Conservation (phyloP, 129 eudicot species). For the Helichrysum umbraculigerum region DNA sequence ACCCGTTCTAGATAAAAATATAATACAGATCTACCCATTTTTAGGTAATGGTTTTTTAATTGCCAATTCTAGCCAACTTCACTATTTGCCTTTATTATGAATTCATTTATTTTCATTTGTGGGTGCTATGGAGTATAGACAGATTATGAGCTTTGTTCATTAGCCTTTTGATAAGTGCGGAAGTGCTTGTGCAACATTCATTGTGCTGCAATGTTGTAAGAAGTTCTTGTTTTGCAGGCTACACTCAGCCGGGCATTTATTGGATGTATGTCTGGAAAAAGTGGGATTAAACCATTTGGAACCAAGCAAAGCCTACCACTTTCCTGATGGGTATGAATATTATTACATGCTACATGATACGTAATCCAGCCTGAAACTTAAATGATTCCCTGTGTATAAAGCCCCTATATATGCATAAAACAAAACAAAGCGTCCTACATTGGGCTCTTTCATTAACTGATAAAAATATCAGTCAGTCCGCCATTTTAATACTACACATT, state of each 20-base stretch:
- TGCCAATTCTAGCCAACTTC: not conserved
- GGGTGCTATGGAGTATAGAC: not conserved
- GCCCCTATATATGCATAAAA: not conserved
- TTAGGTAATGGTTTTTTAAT: not conserved
- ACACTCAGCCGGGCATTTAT: conserved; percentile 92
- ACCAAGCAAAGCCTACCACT: conserved; percentile 80
- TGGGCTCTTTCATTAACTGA: too few relatives aligned
- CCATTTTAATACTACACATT: not conserved
- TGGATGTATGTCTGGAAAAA: conserved; percentile 67
- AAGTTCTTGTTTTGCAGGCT: conserved; percentile 44
- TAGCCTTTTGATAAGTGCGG: not conserved
- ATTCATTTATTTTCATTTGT: not conserved
- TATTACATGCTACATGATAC: not conserved
- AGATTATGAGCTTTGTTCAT: not conserved
- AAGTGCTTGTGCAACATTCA: not conserved
- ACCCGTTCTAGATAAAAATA: not conserved
- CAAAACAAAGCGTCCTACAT: too few relatives aligned
- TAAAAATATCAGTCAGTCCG: too few relatives aligned
- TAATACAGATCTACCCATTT: not conserved
- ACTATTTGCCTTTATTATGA: not conserved
- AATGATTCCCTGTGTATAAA: too few relatives aligned
- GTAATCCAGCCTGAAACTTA: not conserved
- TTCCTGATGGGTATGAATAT: conserved; percentile 80
- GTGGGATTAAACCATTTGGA: conserved; percentile 83
- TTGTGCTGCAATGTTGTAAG: not conserved